phyloP scores from a whole-genome alignment of 164 flowering plant genomes.

The Buxus sempervirens region DNA sequence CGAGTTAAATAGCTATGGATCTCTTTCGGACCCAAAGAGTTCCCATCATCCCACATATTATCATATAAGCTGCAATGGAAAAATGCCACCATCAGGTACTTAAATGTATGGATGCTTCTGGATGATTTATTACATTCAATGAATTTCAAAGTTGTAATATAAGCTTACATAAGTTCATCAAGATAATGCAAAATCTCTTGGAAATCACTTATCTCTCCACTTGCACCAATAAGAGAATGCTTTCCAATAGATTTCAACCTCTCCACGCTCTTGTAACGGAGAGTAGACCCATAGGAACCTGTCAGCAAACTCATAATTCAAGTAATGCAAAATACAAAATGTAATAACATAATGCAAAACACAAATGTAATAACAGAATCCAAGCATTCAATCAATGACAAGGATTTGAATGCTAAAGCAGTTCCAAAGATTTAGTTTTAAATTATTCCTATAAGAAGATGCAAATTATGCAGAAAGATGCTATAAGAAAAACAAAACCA shows the following conservation, averaged over 20 bases:
- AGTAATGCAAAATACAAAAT: too few relatives aligned
- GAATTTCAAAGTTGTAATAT: background rate
- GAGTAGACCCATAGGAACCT: conserved; percentile 96
- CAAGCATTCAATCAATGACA: too few relatives aligned
- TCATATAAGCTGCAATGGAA: conserved; percentile 62
- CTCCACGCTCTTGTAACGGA: conserved; percentile 90
- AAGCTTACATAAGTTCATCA: conserved; percentile 86
- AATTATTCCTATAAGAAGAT: too few relatives aligned
- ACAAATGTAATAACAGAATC: too few relatives aligned
- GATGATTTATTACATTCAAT: too few relatives aligned
- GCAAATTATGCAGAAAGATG: too few relatives aligned
- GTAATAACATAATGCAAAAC: too few relatives aligned
- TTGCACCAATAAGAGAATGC: conserved; percentile 93
- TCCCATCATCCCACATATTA: conserved; percentile 99
- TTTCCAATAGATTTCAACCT: conserved; percentile 82
- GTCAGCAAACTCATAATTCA: conserved; percentile 13
- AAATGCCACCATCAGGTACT: conserved; percentile 1
- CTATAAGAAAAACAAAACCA: too few relatives aligned
- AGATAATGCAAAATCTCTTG: conserved; percentile 86
- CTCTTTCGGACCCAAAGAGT: conserved; percentile 93
- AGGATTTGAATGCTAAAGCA: too few relatives aligned
- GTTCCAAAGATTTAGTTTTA: too few relatives aligned
- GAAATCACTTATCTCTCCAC: conserved; percentile 97
- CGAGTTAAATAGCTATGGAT: conserved; percentile 77
- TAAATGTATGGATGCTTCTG: too few relatives aligned